Conservation (phyloP, 331 rosid genomes). For the Saraca asoca region DNA sequence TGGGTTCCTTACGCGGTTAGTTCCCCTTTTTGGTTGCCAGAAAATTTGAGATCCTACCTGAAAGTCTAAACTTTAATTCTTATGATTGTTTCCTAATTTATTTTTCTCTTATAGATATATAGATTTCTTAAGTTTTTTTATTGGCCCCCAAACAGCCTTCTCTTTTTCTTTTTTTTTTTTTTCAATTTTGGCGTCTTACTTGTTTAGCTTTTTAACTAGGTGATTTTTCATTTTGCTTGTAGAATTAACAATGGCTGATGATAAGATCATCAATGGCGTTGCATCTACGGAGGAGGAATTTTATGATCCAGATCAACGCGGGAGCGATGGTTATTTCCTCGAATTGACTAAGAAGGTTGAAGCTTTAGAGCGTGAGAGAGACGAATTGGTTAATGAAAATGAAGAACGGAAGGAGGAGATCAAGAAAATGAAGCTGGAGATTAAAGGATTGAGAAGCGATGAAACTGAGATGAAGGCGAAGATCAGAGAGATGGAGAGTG, state of each 20-base stretch:
- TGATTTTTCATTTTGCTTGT: background rate
- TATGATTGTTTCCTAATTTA: background rate
- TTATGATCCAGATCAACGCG: constrained; percentile 50
- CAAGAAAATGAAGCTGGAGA: constrained; percentile 49
- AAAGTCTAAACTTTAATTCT: background rate
- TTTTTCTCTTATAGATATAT: no score
- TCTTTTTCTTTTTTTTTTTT: background rate
- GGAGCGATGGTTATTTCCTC: constrained; percentile 18
- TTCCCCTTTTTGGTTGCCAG: background rate
- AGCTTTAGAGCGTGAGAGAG: constrained; percentile 58
- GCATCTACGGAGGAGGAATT: constrained; percentile 35
- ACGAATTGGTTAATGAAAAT: constrained; percentile 48
- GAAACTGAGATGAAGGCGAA: constrained; percentile 48
- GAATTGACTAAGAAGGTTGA: constrained; percentile 53
- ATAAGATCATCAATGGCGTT: constrained; percentile 47
- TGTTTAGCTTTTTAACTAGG: background rate
- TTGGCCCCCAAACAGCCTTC: background rate
- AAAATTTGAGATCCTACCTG: background rate
- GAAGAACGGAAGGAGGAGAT: constrained; percentile 48
- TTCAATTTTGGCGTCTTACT: background rate
- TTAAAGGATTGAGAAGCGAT: constrained; percentile 47
- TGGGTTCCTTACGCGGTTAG: no score
- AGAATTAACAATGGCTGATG: constrained; percentile 68
- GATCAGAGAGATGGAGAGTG: constrained; percentile 53
- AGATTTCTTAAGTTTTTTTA: background rate